phyloP scores from a whole-genome alignment of 2,329 filamentous ascomycete species.

The Lecanicillium sp. region DNA sequence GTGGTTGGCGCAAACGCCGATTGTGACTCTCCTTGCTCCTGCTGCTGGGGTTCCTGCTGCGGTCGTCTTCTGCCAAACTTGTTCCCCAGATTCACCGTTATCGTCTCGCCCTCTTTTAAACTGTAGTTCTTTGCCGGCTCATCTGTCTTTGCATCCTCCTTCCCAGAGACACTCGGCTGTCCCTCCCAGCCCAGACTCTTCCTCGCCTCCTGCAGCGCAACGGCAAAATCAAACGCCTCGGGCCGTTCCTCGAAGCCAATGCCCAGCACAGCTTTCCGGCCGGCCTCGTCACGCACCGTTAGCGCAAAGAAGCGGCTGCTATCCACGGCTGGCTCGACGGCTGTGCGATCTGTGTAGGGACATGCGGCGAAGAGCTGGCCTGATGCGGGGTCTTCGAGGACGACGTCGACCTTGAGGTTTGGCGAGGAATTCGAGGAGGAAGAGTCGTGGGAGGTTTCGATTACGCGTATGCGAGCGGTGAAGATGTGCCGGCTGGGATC shows the following conservation, averaged over 20 bases:
- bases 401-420: constrained; percentile 60
- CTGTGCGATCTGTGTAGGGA: constrained; percentile 58
- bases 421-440: constrained; percentile 11
- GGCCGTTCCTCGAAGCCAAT: constrained; percentile 82
- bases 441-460: constrained; percentile 59
- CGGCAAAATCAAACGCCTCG: constrained; percentile 79
- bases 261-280: constrained; percentile 70
- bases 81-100: constrained; percentile 65
- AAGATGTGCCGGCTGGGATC: constrained; percentile 71
- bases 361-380: constrained; percentile 77
- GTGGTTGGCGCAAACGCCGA: too few species aligned
- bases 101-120: constrained; percentile 83
- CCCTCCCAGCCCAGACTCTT: constrained; percentile 57
- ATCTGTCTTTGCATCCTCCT: constrained; percentile 25
- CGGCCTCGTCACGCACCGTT: constrained; percentile 65
- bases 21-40: constrained; percentile 9
- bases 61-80: constrained; percentile 39
- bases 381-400: constrained; percentile 66
- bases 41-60: constrained; percentile 18
- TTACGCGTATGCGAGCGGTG: constrained; percentile 69
- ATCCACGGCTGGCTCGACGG: constrained; percentile 72
- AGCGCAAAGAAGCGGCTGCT: constrained; percentile 79
- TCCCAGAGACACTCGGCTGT: constrained; percentile 24
- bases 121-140: constrained; percentile 59
- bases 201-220: constrained; percentile 69